Conservation (phyloP, 371 early-diverging fungal genomes). For the Mortierella sp. region DNA sequence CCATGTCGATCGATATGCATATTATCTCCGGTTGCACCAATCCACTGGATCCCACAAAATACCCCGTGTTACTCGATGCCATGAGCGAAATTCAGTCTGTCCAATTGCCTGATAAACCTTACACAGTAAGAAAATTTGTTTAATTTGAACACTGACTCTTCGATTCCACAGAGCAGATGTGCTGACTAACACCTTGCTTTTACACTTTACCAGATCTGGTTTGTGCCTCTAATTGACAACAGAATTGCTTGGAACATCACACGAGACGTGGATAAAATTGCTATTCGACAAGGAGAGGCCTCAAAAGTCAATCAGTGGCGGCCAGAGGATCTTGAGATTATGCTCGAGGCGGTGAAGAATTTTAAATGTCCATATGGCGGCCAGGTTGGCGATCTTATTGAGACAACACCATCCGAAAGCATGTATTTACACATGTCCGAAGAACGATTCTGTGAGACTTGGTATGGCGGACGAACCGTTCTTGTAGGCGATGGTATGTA, state of each 20-base stretch:
- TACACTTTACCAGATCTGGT: conserved; percentile 34
- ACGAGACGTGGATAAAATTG: conserved; percentile 21
- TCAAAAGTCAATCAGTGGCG: conserved; percentile 41
- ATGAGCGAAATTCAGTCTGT: conserved; percentile 54
- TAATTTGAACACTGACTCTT: neutral
- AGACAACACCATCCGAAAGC: conserved; percentile 25
- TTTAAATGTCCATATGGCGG: conserved; percentile 51
- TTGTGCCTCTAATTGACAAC: conserved; percentile 45
- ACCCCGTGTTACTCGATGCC: conserved; percentile 41
- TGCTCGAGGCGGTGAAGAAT: conserved; percentile 27
- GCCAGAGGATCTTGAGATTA: conserved; percentile 35
- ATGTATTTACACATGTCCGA: conserved; percentile 49
- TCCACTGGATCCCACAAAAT: conserved; percentile 41
- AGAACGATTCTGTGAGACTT: conserved; percentile 51
- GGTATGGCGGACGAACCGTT: conserved; percentile 49
- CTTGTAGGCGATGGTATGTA: conserved; percentile 50
- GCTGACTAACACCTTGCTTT: neutral
- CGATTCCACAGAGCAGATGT: too few relatives aligned
- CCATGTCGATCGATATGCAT: conserved; percentile 40
- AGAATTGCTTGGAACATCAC: conserved; percentile 55
- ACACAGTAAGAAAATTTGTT: conserved; percentile 23
- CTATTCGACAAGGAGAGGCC: conserved; percentile 51
- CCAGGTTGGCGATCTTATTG: conserved; percentile 38
- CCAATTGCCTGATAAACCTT: conserved; percentile 46
- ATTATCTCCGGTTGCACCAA: conserved; percentile 48